Evolutionary conservation across 2,329 filamentous ascomycete genomes (phyloP).

Genomic region (Alternaria longipes): DNA sequence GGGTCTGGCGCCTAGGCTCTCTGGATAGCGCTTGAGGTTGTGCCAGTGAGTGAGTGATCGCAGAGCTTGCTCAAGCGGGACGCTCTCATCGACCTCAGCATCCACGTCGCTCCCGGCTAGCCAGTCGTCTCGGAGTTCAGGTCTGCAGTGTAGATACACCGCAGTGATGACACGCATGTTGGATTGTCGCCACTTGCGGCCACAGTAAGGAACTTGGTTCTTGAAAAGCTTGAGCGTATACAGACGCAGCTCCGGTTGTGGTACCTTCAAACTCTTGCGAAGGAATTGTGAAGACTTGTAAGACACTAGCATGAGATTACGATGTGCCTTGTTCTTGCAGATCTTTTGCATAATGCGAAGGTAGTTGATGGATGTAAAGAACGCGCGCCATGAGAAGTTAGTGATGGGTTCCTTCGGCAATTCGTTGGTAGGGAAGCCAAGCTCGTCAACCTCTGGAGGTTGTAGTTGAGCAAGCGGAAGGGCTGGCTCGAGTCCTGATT

Average conservation of each 20-base stretch:
- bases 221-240: slow-evolving; percentile 99
- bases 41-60: slow-evolving; percentile 93
- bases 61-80: slow-evolving; percentile 91
- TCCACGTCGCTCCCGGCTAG: slow-evolving; percentile 90
- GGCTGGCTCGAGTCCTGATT: slow-evolving; percentile 38
- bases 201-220: slow-evolving; percentile 96
- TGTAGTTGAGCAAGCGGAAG: slow-evolving; percentile 36
- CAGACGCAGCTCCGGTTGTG: slow-evolving; percentile 84
- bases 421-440: slow-evolving; percentile 79
- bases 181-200: slow-evolving; percentile 95
- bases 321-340: slow-evolving; percentile 93
- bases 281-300: slow-evolving; percentile 96
- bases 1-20: slow-evolving; percentile 69
- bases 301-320: slow-evolving; percentile 90
- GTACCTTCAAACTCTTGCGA: slow-evolving; percentile 88
- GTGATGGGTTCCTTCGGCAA: slow-evolving; percentile 81
- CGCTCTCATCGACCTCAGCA: slow-evolving; percentile 88
- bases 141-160: slow-evolving; percentile 91
- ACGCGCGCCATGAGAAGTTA: slow-evolving; percentile 90
- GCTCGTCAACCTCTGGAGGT: slow-evolving; percentile 77
- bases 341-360: slow-evolving; percentile 97
- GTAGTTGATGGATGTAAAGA: slow-evolving; percentile 95
- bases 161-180: slow-evolving; percentile 99
- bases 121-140: slow-evolving; percentile 95
- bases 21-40: slow-evolving; percentile 83